Percentiles rank a stretch among this genome's conserved stretches.
Evolutionary conservation across 495 filamentous ascomycete genomes (phyloP).

Genomic region (Aspergillus sclerotiicarbonarius): DNA sequence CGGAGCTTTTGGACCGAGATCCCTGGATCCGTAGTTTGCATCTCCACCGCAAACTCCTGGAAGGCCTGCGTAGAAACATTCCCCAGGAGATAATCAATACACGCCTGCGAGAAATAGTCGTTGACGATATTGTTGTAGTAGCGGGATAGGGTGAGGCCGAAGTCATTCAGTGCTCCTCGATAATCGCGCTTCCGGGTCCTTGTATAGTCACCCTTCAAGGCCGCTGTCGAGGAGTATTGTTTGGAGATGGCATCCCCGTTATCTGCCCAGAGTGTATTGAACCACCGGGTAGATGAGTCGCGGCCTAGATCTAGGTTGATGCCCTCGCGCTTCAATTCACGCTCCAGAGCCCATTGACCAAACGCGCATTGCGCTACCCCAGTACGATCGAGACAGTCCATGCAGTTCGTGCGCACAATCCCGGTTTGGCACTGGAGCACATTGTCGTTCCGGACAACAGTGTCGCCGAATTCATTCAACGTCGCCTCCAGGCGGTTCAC

Average conservation of each 20-base stretch:
- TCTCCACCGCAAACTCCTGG: conserved; percentile 83
- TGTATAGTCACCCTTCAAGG: conserved; percentile 94
- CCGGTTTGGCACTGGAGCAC: conserved; percentile 63
- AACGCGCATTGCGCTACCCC: conserved; percentile 91
- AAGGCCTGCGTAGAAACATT: conserved; percentile 81
- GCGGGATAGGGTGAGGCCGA: conserved; percentile 77
- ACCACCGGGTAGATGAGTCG: conserved; percentile 79
- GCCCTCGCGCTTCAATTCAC: conserved; percentile 70
- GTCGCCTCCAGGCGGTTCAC: conserved; percentile 64
- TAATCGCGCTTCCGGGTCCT: conserved; percentile 87
- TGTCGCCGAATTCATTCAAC: conserved; percentile 64
- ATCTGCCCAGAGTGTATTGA: conserved; percentile 94
- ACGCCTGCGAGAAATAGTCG: conserved; percentile 92
- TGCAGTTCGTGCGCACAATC: conserved; percentile 87
- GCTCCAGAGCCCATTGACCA: conserved; percentile 71
- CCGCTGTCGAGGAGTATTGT: conserved; percentile 82
- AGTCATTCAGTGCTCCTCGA: conserved; percentile 87
- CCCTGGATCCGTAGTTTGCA: conserved; percentile 85
- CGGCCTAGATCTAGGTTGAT: conserved; percentile 64
- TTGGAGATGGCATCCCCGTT: conserved; percentile 68
- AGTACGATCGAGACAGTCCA: conserved; percentile 95
- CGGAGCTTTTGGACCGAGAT: conserved; percentile 79
- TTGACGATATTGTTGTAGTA: conserved; percentile 80
- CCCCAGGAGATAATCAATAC: conserved; percentile 91
- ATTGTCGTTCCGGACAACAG: conserved; percentile 51